Conservation (phyloP, 2,329 filamentous ascomycete genomes). For the Alternaria hordeiaustralica region DNA sequence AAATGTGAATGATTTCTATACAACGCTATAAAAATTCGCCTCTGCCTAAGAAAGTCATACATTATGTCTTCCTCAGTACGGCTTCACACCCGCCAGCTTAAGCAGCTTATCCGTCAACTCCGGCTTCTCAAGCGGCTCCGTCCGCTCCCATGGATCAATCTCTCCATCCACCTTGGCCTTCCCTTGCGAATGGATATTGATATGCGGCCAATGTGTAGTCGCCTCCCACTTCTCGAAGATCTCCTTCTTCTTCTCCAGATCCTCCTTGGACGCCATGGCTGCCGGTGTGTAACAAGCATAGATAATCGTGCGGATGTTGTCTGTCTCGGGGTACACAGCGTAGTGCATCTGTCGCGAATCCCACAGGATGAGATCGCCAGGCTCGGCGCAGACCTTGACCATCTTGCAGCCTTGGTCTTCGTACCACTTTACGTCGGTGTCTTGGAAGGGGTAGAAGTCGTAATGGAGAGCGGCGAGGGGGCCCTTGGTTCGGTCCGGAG, state of each 20-base stretch:
- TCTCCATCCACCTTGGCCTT: constrained; percentile 17
- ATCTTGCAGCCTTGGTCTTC: constrained; percentile 48
- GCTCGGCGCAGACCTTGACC: constrained; percentile 51
- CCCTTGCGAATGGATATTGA: constrained; percentile 21
- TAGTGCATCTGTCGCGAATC: constrained; percentile 58
- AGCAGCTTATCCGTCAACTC: constrained; percentile 23
- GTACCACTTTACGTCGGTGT: constrained; percentile 54
- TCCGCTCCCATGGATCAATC: constrained; percentile 16
- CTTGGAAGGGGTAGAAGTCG: constrained; percentile 49
- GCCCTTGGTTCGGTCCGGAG: constrained; percentile 21
- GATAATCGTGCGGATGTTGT: constrained; percentile 19
- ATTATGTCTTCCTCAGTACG: constrained; percentile 1
- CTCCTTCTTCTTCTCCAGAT: constrained; percentile 21
- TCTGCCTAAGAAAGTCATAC: not conserved
- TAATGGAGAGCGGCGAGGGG: constrained; percentile 10
- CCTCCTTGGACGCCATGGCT: constrained; percentile 18
- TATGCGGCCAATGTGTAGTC: constrained; percentile 29
- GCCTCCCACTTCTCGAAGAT: constrained; percentile 16
- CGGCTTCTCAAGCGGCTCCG: constrained; percentile 26
- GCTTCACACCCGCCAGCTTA: constrained; percentile 21
- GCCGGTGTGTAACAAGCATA: constrained; percentile 28
- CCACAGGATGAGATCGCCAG: constrained; percentile 57
- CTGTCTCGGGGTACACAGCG: constrained; percentile 17
- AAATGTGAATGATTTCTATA: constrained; percentile 1
- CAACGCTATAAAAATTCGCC: not conserved